phyloP scores from a whole-genome alignment of 1,284 basidiomycete species.

The Ceratobasidium sp. region DNA sequence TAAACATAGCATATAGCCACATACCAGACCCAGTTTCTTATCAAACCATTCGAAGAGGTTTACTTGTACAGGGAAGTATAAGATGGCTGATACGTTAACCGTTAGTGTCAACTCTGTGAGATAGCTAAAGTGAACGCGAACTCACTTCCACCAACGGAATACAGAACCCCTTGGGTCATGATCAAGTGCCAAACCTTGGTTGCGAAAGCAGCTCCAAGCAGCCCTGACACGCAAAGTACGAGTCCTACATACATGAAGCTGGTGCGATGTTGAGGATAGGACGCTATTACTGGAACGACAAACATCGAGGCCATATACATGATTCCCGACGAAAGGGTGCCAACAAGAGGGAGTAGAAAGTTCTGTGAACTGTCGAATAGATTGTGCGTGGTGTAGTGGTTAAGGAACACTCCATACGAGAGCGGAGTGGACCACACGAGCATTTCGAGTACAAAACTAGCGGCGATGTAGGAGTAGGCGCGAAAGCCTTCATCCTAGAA shows the following conservation, averaged over 20 bases:
- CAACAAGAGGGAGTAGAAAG: slow-evolving; percentile 46
- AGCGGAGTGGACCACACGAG: slow-evolving; percentile 46
- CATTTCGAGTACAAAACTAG: slow-evolving; percentile 46
- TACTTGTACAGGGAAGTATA: slow-evolving; percentile 45
- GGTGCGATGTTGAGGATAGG: slow-evolving; percentile 42
- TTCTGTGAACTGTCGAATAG: slow-evolving; percentile 33
- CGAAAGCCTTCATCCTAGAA: slow-evolving; percentile 45
- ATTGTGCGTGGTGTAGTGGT: slow-evolving; percentile 45
- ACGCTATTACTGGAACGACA: slow-evolving; percentile 43
- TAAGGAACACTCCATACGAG: slow-evolving; percentile 47
- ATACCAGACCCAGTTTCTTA: slow-evolving; percentile 42
- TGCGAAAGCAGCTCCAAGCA: slow-evolving; percentile 46
- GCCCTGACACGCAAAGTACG: slow-evolving; percentile 40
- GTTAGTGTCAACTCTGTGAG: not conserved
- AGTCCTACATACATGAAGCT: slow-evolving; percentile 43
- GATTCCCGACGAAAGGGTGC: slow-evolving; percentile 46
- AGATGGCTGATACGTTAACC: slow-evolving; percentile 20
- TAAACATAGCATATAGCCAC: not conserved
- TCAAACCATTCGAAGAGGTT: slow-evolving; percentile 43
- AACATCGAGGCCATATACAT: slow-evolving; percentile 46
- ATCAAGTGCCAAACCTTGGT: slow-evolving; percentile 45
- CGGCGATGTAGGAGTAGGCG: slow-evolving; percentile 46
- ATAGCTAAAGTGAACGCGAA: not conserved
- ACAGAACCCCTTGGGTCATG: slow-evolving; percentile 45
- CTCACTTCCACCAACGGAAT: slow-evolving; percentile 46